Base-by-base conservation (phyloP, 176 grass and related monocot species). In the Puya raimondii region DNA sequence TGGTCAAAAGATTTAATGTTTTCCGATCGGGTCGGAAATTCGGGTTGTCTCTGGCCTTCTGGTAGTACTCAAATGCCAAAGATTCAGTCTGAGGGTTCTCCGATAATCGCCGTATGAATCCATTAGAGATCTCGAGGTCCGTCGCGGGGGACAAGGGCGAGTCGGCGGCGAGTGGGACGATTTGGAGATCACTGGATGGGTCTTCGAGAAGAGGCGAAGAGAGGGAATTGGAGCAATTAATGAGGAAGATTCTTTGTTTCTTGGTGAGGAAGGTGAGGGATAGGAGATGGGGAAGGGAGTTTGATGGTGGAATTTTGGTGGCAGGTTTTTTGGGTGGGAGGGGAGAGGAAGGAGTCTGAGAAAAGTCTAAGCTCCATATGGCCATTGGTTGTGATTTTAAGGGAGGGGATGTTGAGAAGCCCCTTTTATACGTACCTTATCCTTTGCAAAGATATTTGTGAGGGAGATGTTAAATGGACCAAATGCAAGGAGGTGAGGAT, bases 341-440 rank as follows among this genome's bases (percentile, higher is more conserved):
- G 64, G 82, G 76, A 6, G 81, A 74, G 15, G 81, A 53, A 53
- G 81, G 78, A 61, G 86, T 57, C 22, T 56, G 25, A n/a, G 74
- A 17, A 86, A 85, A 87, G 14, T 87, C 91, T 4, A 81, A 92
- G 88, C 79, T 87, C 89, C 93, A 88, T 92, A 81, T 79, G 79
- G 89, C 79, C 89, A 97, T 89, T 72, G 59, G 14, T 9, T 12
- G 16, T 2, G 21, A n/a, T 11, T 50, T 68, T 49, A 16, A 12
- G 15, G 48, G 50, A 50, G 50, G 27, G 7, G 23, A 20, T 12
- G 6, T 13, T n/a, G 2, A 21, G 11, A 25, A 11, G 8, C 12
- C 13, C 21, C 11, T 15, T 51, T 66, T 29, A 76, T 66, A 67
- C 56, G 54, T 54, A 85, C 81, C 81, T 87, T 91, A 91, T 91